phyloP scores from a whole-genome alignment of 805 yeast genomes.

The Nakazawaea ernobii region DNA sequence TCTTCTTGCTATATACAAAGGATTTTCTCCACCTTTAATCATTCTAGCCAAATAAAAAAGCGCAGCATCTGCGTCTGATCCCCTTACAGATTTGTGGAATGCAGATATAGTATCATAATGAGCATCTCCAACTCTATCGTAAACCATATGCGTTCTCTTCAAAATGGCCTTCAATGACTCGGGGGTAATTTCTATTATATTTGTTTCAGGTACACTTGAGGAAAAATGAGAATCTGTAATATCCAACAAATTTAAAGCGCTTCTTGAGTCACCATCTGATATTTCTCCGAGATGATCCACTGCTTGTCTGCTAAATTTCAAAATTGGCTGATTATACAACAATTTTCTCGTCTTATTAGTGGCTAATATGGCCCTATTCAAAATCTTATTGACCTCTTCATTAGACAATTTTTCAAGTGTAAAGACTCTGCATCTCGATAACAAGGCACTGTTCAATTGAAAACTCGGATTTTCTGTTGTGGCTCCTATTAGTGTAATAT shows the following conservation, averaged over 20 bases:
- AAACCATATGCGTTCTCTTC: conserved; percentile 50
- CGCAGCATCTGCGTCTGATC: conserved; percentile 86
- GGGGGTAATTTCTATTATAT: conserved; percentile 30
- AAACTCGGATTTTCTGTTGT: conserved; percentile 94
- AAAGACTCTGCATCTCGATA: conserved; percentile 81
- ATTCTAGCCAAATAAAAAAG: conserved; percentile 80
- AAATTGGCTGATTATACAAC: conserved; percentile 41
- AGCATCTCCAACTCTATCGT: conserved; percentile 84
- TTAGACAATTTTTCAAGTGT: conserved; percentile 48
- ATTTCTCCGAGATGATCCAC: conserved; percentile 64
- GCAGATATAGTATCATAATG: conserved; percentile 97
- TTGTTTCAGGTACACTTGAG: not conserved
- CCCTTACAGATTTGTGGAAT: conserved; percentile 88
- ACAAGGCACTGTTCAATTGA: conserved; percentile 72
- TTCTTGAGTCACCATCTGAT: conserved; percentile 85
- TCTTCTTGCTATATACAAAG: conserved; percentile 80
- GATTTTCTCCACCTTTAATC: conserved; percentile 93
- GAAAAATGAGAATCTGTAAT: conserved; percentile 52
- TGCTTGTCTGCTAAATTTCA: conserved; percentile 50
- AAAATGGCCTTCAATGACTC: conserved; percentile 35
- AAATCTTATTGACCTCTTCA: conserved; percentile 45
- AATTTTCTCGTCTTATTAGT: conserved; percentile 55
- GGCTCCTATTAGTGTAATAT: conserved; percentile 84
- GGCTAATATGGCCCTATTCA: conserved; percentile 52
- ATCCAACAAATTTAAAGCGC: conserved; percentile 77